Evolutionary conservation across 306 rosid genomes (phyloP), one percentile per base, ranked within the genome.

Genomic region (Prunus fruticosa): DNA sequence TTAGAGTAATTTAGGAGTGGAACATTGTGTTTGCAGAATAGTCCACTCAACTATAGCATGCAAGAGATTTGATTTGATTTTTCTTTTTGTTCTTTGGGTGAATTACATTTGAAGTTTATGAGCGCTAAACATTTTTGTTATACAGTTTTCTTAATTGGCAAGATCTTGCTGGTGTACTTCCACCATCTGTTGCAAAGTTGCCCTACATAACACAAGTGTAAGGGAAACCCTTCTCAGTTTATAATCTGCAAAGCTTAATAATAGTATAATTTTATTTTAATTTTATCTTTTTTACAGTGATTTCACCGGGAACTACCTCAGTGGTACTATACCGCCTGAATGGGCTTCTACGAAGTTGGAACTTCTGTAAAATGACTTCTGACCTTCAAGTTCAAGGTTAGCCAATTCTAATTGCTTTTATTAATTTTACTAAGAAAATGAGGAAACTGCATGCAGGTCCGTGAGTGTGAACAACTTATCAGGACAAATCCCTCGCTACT

Each of bases 401-500:
- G 1, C n/a, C 7, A 18, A 10, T 13, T 38, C 43, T 38, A 46
- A 16, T 28, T 32, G n/a, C 56, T 6, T 60, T 8, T 23, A 2
- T 12, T 47, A 15, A 23, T 74, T 62, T 60, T 28, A 63, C 60
- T 62, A 11, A 62, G 18, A 19, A 15, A 47, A 49, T 47, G 71
- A 62, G 49, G 46, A 74, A 13, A 58, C 9, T 38, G 43, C 43
- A 1, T 69, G 75, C 80, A 77, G 80, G 69, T 45, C 75, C n/a
- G 0, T 76, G 15, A 0, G 10, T 66, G 38, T 58, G 8, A 81
- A 81, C 81, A 81, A 81, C 13, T 71, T 81, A 22, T 15, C 84
- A 23, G 84, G 84, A 43, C 65, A 60, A 56, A 47, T 81, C 47
- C 81, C 78, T 38, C 19, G 2, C 23, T 76, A 11, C 78, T 5